Percentiles rank a stretch among this genome's conserved stretches.
Evolutionary conservation across 768 basidiomycete genomes (phyloP).

Genomic region (Tylopilus plumbeoviolaceoides): DNA sequence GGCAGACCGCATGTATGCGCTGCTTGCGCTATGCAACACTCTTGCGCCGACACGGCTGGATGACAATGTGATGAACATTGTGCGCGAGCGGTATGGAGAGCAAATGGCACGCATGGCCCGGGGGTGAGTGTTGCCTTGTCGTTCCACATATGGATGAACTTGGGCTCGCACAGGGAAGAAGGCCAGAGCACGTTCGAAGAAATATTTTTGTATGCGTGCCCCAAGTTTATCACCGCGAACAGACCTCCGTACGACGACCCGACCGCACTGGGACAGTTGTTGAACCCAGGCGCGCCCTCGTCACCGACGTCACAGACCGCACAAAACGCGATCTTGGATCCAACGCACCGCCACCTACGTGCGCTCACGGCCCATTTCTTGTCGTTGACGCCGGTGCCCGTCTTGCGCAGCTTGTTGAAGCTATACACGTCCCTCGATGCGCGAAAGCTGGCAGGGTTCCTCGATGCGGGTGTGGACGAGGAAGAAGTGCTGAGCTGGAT

Average conservation of each 20-base stretch:
- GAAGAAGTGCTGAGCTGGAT: slow-evolving; percentile 94
- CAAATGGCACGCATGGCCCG: slow-evolving; percentile 82
- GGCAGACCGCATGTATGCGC: slow-evolving; percentile 95
- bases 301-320: slow-evolving; percentile 26
- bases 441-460: slow-evolving; percentile 86
- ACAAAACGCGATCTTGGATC: slow-evolving; percentile 42
- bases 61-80: slow-evolving; percentile 89
- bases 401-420: slow-evolving; percentile 88
- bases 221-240: slow-evolving; percentile 94
- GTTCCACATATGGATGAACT: background rate
- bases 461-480: slow-evolving; percentile 72
- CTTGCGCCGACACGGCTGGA: slow-evolving; percentile 90
- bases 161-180: slow-evolving; percentile 47
- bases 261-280: slow-evolving; percentile 49
- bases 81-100: slow-evolving; percentile 92
- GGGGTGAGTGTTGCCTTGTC: slow-evolving; percentile 49
- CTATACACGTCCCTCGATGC: slow-evolving; percentile 93
- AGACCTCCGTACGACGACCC: slow-evolving; percentile 90
- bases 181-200: slow-evolving; percentile 46
- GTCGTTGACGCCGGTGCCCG: slow-evolving; percentile 74
- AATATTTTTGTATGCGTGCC: slow-evolving; percentile 91
- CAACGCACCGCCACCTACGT: slow-evolving; percentile 77
- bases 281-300: slow-evolving; percentile 36
- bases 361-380: slow-evolving; percentile 82
- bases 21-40: slow-evolving; percentile 91